These are phyloP conservation scores for Sclerotinia spermophila DNA, from an alignment of 2,329 filamentous ascomycete species.

Conservation along the genomic window DNA sequence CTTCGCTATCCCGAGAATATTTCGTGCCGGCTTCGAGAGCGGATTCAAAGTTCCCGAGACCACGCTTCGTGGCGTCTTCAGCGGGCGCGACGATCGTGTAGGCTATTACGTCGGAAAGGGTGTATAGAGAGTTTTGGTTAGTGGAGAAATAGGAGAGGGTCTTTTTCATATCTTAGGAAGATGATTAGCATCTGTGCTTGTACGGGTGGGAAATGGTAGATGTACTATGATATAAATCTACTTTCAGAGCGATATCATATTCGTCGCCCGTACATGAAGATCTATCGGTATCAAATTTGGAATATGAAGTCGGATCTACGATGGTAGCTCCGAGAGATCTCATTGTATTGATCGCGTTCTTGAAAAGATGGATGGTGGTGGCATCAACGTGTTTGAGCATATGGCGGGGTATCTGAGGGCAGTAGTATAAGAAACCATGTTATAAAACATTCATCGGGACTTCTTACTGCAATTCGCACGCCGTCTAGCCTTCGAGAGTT, in stretches of 20 bases:
- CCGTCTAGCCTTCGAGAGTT: neutral
- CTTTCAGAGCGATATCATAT: neutral
- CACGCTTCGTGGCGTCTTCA: neutral
- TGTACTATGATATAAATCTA: conserved; percentile 15
- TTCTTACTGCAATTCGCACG: conserved; percentile 8
- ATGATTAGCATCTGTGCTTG: neutral
- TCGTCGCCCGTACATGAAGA: neutral
- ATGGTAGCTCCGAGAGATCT: conserved; percentile 40
- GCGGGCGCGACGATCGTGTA: neutral
- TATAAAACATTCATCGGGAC: neutral
- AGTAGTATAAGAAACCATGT: neutral
- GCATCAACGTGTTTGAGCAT: neutral
- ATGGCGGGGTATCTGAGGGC: conserved; percentile 5
- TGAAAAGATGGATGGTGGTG: neutral
- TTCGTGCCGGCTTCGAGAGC: neutral
- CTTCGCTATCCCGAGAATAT: neutral
- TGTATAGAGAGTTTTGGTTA: conserved; percentile 6
- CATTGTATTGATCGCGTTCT: conserved; percentile 4
- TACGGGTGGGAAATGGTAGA: neutral
- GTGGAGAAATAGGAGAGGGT: conserved; percentile 6
- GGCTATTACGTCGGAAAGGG: conserved; percentile 5
- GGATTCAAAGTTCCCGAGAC: neutral
- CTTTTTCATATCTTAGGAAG: neutral
- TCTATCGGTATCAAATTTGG: conserved; percentile 45
- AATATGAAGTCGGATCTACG: conserved; percentile 64